These are phyloP conservation scores for Hirsutella thompsonii DNA, from an alignment of 2,329 filamentous ascomycete genomes.

Conservation along the genomic window DNA sequence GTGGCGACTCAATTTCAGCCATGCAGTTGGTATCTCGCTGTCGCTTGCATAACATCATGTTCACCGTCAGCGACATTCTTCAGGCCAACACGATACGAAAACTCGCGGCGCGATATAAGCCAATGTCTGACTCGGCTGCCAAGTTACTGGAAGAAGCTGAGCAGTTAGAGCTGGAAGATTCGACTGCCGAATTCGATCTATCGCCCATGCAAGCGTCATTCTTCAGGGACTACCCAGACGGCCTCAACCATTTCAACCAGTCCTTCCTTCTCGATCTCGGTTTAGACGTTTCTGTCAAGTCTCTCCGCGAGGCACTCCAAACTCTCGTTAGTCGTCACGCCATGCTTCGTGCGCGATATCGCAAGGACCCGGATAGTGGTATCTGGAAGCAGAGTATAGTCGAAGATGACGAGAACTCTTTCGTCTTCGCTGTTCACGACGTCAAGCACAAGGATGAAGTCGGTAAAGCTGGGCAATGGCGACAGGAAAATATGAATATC, in stretches of 20 bases:
- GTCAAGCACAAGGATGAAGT: constrained; percentile 1
- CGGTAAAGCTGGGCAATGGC: not conserved
- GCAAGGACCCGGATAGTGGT: not conserved
- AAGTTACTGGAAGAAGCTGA: not conserved
- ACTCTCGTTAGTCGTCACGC: constrained; percentile 16
- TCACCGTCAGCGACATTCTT: constrained; percentile 21
- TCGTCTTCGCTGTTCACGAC: constrained; percentile 1
- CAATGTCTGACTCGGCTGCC: not conserved
- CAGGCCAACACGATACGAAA: constrained; percentile 14
- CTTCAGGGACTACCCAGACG: constrained; percentile 19
- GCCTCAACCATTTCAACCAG: constrained; percentile 28
- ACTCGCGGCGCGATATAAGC: constrained; percentile 7
- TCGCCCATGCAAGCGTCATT: constrained; percentile 31
- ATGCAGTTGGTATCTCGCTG: constrained; percentile 28
- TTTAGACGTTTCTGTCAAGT: constrained; percentile 2
- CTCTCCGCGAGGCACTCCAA: constrained; percentile 10
- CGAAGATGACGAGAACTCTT: constrained; percentile 1
- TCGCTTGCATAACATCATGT: constrained; percentile 13
- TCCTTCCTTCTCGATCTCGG: constrained; percentile 24
- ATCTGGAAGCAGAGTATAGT: constrained; percentile 12
- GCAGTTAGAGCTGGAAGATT: constrained; percentile 4
- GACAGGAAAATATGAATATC: constrained; percentile 5
- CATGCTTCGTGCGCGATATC: constrained; percentile 23
- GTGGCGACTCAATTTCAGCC: constrained; percentile 30
- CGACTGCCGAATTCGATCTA: constrained; percentile 21